Evolutionary conservation across 331 rosid genomes (phyloP), one percentile per base, ranked within the genome.

Genomic region (Quercus phellos): DNA sequence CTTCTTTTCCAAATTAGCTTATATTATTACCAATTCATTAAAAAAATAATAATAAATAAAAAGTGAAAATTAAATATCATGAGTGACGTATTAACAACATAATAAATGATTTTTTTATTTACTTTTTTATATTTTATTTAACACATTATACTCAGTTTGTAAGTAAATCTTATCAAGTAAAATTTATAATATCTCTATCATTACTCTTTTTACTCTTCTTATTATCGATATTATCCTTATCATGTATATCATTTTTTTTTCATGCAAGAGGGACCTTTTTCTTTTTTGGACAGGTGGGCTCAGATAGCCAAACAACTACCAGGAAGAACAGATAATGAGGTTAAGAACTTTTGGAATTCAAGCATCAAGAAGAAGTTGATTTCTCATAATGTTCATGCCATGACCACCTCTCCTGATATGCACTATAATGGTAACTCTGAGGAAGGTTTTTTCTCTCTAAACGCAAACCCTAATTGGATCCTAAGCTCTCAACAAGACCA

Each of bases 281-380:
- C 17, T 10, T 46, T 19, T 35, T 51, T 58, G 79, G 54, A 78
- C 86, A 94, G 99, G 81, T 94, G 99, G 99, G 98, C 99, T 72
- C 97, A 90, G 78, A 94, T 94, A 74, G 99, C 99, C 4, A 92
- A 91, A 87, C 99, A 94, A 77, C 59, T 94, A 83, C 99, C 97
- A n/a, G 98, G 98, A 87, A 88, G 98, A 90, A 94, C 98, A 74
- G 98, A 94, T 83, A 94, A 94, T 77, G 99, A 94, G 75, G 98
- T 94, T 86, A 94, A 94, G 86, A 94, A 94, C 79, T 94, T 94
- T 77, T 94, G 99, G 99, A 94, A 94, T 87, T 94, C 99, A 66
- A 92, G 94, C 96, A 91, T 92, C 26, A 94, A 92, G 86, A 94
- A 91, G 93, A 92, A 92, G 89, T 89, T 94, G 27, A 84, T 87